Base-by-base conservation (phyloP, 176 grass and related monocot genomes). In the Avena insularis region DNA sequence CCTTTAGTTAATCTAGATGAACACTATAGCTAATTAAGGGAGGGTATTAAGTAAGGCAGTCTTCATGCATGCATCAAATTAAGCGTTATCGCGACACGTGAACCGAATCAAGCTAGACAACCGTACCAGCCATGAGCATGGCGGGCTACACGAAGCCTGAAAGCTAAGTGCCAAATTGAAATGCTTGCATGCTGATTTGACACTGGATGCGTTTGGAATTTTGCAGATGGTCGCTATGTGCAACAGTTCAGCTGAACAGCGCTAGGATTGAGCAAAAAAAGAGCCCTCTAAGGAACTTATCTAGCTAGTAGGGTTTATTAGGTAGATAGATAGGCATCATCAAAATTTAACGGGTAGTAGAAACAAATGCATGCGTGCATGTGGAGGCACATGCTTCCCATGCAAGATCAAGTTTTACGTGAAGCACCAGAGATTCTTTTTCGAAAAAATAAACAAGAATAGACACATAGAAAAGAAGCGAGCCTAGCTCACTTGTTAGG, bases 41-140 rank as follows among this genome's bases (percentile, higher is more conserved):
- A 57, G 16, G 17, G 55, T 20, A 57, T 57, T 57, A 20, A 55
- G 15, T 55, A 6, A 57, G 64, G 33, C 14, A 14, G 36, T 35
- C 13, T 8, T 4, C 14, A 19, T 54, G 49, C 14, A 77, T 77
- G 73, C 73, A 77, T 33, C 73, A 77, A 77, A 57, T 57, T 20
- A 57, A 77, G 49, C 25, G 48, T 77, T 54, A 77, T 77, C 49
- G 49, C 23, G 73, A 77, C 73, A 54, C 73, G 14, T 54, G 23
- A 77, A 77, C 73, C 49, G 49, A 33, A 68, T 78, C 84, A 51
- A 76, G 60, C 49, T 47, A 67, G 89, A 91, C 81, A 87, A 40
- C 11, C 79, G 89, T 91, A 84, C 85, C 58, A 43, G 75, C 75
- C 29, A 71, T 63, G 56, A 19, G 53, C 58, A 71, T 87, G 65